Percentiles rank a stretch among this genome's conserved stretches.
These are phyloP conservation scores for Hanseniaspora guilliermondii DNA, from an alignment of 805 yeast genomes.

Conservation along the genomic window DNA sequence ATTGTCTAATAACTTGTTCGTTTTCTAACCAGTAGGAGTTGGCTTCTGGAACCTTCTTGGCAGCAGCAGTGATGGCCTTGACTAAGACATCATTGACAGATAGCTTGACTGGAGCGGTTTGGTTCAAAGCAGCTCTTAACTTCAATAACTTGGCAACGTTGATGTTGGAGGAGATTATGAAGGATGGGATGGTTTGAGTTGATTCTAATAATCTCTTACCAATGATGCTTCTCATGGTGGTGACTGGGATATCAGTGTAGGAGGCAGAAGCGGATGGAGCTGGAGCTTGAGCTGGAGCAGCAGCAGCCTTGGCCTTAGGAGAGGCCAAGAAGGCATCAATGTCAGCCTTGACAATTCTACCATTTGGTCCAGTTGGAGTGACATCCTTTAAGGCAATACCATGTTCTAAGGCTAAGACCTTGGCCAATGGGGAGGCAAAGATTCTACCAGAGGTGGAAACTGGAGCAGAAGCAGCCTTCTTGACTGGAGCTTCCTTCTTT, in stretches of 20 bases:
- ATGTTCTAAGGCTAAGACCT: constrained; percentile 79
- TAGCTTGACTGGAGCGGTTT: constrained; percentile 71
- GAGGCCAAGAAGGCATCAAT: constrained; percentile 56
- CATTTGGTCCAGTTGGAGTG: constrained; percentile 88
- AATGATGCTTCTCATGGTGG: constrained; percentile 87
- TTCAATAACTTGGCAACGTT: constrained; percentile 83
- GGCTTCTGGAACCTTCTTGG: constrained; percentile 80
- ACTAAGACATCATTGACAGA: constrained; percentile 89
- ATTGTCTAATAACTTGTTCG: constrained; percentile 86
- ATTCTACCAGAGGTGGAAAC: constrained; percentile 44
- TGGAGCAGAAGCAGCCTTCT: constrained; percentile 32
- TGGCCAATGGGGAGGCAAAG: constrained; percentile 90
- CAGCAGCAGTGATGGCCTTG: constrained; percentile 88
- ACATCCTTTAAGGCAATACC: constrained; percentile 78
- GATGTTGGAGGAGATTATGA: constrained; percentile 76
- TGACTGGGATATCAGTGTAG: constrained; percentile 72
- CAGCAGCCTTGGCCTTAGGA: constrained; percentile 32
- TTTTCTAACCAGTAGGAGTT: constrained; percentile 87
- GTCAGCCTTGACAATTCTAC: constrained; percentile 85
- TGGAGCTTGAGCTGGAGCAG: constrained; percentile 36
- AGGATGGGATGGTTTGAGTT: constrained; percentile 77
- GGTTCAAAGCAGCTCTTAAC: constrained; percentile 80
- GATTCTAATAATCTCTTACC: constrained; percentile 80
- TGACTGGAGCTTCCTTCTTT: constrained; percentile 22
- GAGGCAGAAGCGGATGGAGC: constrained; percentile 42